Percentiles rank a stretch among this genome's conserved stretches.
These are phyloP conservation scores for Hypoxylon sp. DNA, from an alignment of 2,329 filamentous ascomycete genomes.

Conservation along the genomic window DNA sequence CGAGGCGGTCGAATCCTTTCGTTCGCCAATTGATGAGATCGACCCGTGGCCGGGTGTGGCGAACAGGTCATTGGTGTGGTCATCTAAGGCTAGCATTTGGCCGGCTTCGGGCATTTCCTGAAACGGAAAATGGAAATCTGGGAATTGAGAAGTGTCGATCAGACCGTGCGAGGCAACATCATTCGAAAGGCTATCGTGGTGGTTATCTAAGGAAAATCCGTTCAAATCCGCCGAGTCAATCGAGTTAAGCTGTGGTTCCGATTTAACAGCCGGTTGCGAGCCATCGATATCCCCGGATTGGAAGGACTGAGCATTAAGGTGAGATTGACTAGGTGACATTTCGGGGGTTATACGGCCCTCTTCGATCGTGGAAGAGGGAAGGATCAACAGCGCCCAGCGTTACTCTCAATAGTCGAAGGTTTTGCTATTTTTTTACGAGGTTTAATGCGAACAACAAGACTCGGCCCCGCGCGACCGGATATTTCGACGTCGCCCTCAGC, in stretches of 20 bases:
- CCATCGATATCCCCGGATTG: slow-evolving; percentile 56
- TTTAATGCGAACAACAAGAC: slow-evolving; percentile 28
- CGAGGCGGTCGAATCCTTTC: slow-evolving; percentile 57
- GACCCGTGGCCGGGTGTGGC: slow-evolving; percentile 51
- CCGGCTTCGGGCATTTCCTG: slow-evolving; percentile 60
- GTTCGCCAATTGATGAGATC: slow-evolving; percentile 57
- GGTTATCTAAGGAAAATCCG: slow-evolving; percentile 56
- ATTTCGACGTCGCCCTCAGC: slow-evolving; percentile 48
- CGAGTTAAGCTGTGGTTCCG: slow-evolving; percentile 52
- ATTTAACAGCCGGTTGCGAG: slow-evolving; percentile 53
- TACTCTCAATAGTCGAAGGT: slow-evolving; percentile 29
- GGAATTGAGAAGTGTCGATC: slow-evolving; percentile 66
- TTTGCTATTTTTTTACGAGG: slow-evolving; percentile 24
- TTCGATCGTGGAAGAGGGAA: slow-evolving; percentile 45
- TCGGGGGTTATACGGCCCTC: slow-evolving; percentile 50
- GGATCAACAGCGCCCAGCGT: slow-evolving; percentile 50
- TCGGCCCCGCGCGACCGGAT: slow-evolving; percentile 49
- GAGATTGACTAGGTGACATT: slow-evolving; percentile 60
- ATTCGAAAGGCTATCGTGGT: slow-evolving; percentile 54
- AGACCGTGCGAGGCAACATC: slow-evolving; percentile 55
- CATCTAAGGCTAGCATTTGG: slow-evolving; percentile 60
- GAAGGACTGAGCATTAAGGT: slow-evolving; percentile 55
- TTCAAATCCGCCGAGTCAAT: slow-evolving; percentile 56
- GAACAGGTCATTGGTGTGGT: slow-evolving; percentile 55
- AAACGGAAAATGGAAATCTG: slow-evolving; percentile 68